phyloP scores from a whole-genome alignment of 768 basidiomycete species.

The Lactifluus subvellereus region DNA sequence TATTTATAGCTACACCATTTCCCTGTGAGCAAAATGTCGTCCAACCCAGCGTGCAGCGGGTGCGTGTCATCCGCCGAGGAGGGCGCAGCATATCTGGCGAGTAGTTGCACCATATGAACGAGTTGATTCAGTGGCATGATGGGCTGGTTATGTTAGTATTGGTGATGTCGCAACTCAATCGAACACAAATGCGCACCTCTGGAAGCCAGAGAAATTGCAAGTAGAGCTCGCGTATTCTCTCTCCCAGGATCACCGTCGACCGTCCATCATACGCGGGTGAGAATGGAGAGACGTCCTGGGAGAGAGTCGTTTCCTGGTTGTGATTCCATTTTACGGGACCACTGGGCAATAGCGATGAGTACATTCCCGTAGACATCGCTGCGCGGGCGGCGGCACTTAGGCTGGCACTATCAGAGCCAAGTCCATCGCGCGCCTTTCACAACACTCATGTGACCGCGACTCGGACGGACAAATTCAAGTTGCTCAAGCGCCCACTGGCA shows the following conservation, averaged over 20 bases:
- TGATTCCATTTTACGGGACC: conserved; percentile 23
- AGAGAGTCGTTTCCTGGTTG: conserved; percentile 18
- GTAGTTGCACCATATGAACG: conserved; percentile 49
- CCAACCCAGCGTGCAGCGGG: conserved; percentile 52
- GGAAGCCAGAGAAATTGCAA: conserved; percentile 23
- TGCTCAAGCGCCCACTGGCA: too few species aligned
- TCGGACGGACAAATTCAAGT: too few species aligned
- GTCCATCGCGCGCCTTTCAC: too few species aligned
- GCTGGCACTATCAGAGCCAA: too few species aligned
- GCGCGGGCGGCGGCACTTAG: background rate
- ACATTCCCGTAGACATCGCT: background rate
- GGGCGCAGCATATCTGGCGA: conserved; percentile 37
- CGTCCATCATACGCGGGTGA: conserved; percentile 19
- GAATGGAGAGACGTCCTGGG: conserved; percentile 16
- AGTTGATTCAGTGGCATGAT: conserved; percentile 62
- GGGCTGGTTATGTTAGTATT: conserved; percentile 39
- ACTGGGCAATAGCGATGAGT: conserved; percentile 10
- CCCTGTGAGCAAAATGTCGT: conserved; percentile 63
- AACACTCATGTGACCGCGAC: background rate
- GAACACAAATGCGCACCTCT: conserved; percentile 11
- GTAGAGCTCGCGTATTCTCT: conserved; percentile 20
- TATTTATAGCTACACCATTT: conserved; percentile 71
- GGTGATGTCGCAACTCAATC: background rate
- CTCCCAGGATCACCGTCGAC: conserved; percentile 6
- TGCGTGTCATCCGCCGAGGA: conserved; percentile 34